Evolutionary conservation across 225 moss, liverwort and hornwort species (phyloP), one percentile per base, ranked within the genome.

Genomic region (Pseudisothecium myosuroides): DNA sequence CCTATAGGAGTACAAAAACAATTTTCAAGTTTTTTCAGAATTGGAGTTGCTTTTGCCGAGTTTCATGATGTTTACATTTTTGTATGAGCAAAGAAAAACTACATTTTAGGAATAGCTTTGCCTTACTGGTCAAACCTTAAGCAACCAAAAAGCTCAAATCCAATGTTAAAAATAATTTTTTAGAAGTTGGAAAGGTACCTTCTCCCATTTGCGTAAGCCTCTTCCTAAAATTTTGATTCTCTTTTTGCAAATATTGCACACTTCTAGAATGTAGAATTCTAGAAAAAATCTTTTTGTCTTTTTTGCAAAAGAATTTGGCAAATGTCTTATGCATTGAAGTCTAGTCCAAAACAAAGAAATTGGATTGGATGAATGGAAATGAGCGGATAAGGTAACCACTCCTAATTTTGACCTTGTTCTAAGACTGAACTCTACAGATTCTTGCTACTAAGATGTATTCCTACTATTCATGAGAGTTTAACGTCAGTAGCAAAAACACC

Each of bases 331-430:
- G 7, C 0, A 7, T 11, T 0, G 2, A 49, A 20, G 8, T 76
- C 0, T 2, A 0, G 5, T 1, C 8, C 34, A 21, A 12, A 50
- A 76, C 0, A 0, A 0, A 32, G 5, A 1, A 76, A 76, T 76
- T 20, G 2, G 5, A 76, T 13, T 14, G 0, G 22, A 8, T 52
- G 22, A 22, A 52, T 34, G 36, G 5, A 0, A 76, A 52, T 76
- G 23, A n/a, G n/a, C n/a, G 5, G 14, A 22, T 22, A 14, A 23
- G 32, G 19, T 8, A 34, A 14, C 5, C 5, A 14, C 4, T 2
- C 4, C 13, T 13, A 34, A 50, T 50, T 50, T 76, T 34, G 34
- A 76, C 3, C 20, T 2, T 0, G 0, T 47, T 49, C 31, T 47
- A 31, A 74, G 39, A 29, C 2, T 3, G 3, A 2, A 4, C 5